Base-by-base conservation (phyloP, 2,329 filamentous ascomycete species). In the Ciborinia camelliae region DNA sequence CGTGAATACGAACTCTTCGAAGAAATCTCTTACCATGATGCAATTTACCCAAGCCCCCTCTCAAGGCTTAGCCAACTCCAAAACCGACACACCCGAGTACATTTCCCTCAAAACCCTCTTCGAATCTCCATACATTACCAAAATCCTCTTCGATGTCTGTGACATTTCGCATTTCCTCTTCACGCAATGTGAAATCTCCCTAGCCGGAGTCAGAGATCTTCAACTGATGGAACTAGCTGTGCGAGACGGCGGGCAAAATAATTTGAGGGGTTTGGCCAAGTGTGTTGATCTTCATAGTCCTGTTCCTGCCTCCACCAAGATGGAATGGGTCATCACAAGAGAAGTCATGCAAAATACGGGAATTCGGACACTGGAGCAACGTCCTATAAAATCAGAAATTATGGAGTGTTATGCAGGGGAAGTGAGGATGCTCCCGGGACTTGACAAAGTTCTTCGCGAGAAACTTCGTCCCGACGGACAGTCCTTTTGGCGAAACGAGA, bases 141-240 rank as follows among this genome's bases (percentile, higher is more conserved):
- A 86, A 68, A 79, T 81, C 30, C 78, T 86, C 65, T 87, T 85
- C 68, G 84, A 87, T 65, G 76, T 87, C n/a, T 81, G 84, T 2
- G 83, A 82, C 67, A 82, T 86, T 68, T 84, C 84, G 0, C 81
- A 86, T 68, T 83, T 84, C 0, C 73, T 87, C 0, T 84, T 77
- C 69, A 70, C 52, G 50, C 80, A 78, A 41, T 85, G 75, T 66
- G 43, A 71, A 0, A 76, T 87, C 67, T 30, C 64, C 0, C 68
- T 86, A 0, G 65, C 68, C 0, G 79, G 81, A 0, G 71, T 86
- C 9, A 67, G 79, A 6, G 83, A 87, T 68, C 62, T 87, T 0
- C 83, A 87, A 69, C 75, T 87, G 0, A 82, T 86, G 78, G 82
- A 86, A 70, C 69, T 80, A 4, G 82, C 78, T 0, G 69, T 70